Evolutionary conservation across 2,329 filamentous ascomycete species (phyloP), one percentile per base, ranked within the genome.

Genomic region (Orbilia brochopaga): DNA sequence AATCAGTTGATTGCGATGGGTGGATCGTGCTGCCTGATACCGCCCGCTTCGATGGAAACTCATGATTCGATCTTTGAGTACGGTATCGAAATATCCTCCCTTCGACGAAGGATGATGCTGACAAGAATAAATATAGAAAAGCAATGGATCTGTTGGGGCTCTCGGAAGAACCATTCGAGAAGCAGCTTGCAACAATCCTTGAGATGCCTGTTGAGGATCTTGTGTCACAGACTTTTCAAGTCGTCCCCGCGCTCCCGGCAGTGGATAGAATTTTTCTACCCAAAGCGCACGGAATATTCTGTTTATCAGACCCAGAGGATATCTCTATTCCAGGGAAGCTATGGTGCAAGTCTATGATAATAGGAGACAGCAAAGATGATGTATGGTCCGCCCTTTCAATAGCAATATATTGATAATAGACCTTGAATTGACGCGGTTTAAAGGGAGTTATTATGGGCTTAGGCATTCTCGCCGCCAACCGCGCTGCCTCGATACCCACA

Each of bases 1-100:
- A 64, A 55, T n/a, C 46, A 64, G 24, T 30, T 70, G 6, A 70
- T 70, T 17, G 59, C 66, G 0, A 70, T 70, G 66, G 55, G 66
- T 1, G 66, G 66, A 15, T 60, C 66, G 10, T 70, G 66, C 24
- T 70, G 66, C 35, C n/a, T 70, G 48, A 70, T 70, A 40, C 54
- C 66, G 2, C 66, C 66, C 2, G 59, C 66, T 19, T 54, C 66
- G 32, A 54, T 70, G 3, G 66, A 70, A 35, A 59, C 59, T 2
- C 66, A 70, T 27, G 66, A 70, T 37, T 59, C 66, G 3, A 60
- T 64, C 21, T 70, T 59, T n/a, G 59, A 70, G 66, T 70, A 70
- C 19, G 21, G 24, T n/a, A 1, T n/a, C 13, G 19, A 2, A 32
- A 55, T 8, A 10, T 44, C 48, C 6, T 1, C 17, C 23, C 27